phyloP scores from a whole-genome alignment of 257 asterid species.

The Primulina huaijiensis region DNA sequence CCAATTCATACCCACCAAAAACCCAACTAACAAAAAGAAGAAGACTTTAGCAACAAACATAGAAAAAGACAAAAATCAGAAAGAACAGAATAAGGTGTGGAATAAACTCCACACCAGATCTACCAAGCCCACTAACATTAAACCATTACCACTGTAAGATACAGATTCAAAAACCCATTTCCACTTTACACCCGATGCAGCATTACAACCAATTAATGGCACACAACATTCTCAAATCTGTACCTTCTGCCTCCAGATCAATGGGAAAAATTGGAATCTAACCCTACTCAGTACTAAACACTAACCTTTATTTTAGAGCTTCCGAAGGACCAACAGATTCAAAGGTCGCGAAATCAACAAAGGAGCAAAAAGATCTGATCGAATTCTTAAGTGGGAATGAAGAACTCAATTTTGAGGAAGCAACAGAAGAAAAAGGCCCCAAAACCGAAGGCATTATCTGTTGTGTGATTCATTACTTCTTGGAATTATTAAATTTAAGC shows the following conservation, averaged over 20 bases:
- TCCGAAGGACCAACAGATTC: constrained; percentile 26
- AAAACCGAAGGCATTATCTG: constrained; percentile 40
- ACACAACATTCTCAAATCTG: constrained; percentile 24
- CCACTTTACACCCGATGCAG: constrained; percentile 22
- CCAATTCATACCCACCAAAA: constrained; percentile 14
- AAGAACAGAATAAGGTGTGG: constrained; percentile 3
- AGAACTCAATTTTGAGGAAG: constrained; percentile 55
- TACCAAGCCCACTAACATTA: constrained; percentile 31
- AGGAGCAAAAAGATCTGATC: constrained; percentile 38
- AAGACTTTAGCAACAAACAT: constrained; percentile 14
- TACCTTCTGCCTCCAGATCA: constrained; percentile 18
- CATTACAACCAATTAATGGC: constrained; percentile 27
- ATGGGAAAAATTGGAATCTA: constrained; percentile 7
- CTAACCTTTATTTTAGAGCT: constrained; percentile 41
- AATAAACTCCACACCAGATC: constrained; percentile 34
- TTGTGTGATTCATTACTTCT: too few relatives aligned
- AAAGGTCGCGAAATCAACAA: constrained; percentile 25
- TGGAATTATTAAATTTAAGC: too few relatives aligned
- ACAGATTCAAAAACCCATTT: constrained; percentile 28
- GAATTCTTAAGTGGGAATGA: constrained; percentile 59
- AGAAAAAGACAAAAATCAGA: constrained; percentile 22
- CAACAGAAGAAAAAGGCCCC: constrained; percentile 56
- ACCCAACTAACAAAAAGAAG: constrained; percentile 13
- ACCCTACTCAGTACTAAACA: constrained; percentile 15
- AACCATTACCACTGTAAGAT: constrained; percentile 31